phyloP scores from a whole-genome alignment of 441 rosid genomes.

The Mallotus repandus region DNA sequence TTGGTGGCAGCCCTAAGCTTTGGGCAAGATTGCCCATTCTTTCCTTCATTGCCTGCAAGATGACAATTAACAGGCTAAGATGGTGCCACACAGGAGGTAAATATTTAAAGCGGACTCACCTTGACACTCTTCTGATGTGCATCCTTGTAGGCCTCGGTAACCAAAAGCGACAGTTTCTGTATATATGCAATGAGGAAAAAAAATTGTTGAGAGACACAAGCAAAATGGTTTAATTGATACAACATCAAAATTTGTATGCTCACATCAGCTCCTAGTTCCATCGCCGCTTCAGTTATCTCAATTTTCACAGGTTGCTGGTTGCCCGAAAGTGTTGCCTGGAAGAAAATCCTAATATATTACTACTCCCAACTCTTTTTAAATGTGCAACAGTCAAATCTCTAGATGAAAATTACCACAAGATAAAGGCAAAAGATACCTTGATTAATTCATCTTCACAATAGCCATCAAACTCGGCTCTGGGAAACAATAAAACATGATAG shows the following conservation, averaged over 20 bases:
- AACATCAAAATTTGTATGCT: conserved; percentile 28
- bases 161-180: conserved; percentile 79
- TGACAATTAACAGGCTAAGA: not conserved
- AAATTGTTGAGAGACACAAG: not conserved
- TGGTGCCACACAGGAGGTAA: not conserved
- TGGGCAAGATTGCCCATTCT: conserved; percentile 92
- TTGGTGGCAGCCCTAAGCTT: conserved; percentile 93
- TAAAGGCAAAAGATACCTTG: conserved; percentile 46
- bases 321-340: conserved; percentile 78
- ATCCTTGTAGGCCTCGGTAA: conserved; percentile 88
- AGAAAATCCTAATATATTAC: not conserved
- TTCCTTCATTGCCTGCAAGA: conserved; percentile 87
- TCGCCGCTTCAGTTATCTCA: conserved; percentile 92
- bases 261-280: conserved; percentile 86
- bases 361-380: too few relatives aligned
- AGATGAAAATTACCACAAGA: not conserved
- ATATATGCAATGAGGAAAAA: not conserved
- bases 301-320: conserved; percentile 90
- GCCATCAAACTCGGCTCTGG: conserved; percentile 96
- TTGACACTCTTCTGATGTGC: conserved; percentile 90
- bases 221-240: too few relatives aligned
- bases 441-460: conserved; percentile 91
- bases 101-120: conserved; percentile 31
- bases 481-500: conserved; percentile 7
- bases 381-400: not conserved